phyloP scores from a whole-genome alignment of 1,139 yeast genomes.

The Diutina scorzettiae region DNA sequence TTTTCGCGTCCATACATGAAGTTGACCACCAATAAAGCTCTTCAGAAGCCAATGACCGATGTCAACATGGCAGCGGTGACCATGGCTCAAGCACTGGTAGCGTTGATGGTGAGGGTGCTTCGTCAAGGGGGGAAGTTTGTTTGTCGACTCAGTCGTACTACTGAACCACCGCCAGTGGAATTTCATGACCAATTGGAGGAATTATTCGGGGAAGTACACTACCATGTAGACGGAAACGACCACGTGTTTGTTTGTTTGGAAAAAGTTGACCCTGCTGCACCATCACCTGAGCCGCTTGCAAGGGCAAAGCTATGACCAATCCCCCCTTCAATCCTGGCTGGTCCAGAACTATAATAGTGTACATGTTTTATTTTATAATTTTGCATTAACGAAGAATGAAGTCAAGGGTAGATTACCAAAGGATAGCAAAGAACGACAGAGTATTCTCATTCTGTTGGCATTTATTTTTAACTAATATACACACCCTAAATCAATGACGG shows the following conservation, averaged over 20 bases:
- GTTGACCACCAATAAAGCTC: conserved; percentile 15
- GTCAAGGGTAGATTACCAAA: no score
- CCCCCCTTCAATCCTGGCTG: no score
- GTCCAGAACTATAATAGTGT: no score
- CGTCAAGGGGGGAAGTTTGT: conserved; percentile 62
- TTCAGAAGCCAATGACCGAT: conserved; percentile 17
- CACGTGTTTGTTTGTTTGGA: conserved; percentile 38
- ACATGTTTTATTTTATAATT: no score
- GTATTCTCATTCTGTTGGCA: not conserved
- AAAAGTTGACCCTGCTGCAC: conserved; percentile 30
- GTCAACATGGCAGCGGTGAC: conserved; percentile 33
- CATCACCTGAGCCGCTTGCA: not conserved
- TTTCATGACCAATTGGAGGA: not conserved
- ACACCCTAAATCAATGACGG: conserved; percentile 1
- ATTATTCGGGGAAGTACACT: not conserved
- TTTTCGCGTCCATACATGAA: conserved; percentile 58
- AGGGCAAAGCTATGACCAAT: not conserved
- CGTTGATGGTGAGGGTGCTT: conserved; percentile 58
- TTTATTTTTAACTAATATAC: not conserved
- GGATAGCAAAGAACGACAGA: not conserved
- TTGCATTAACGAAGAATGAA: no score
- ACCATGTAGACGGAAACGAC: not conserved
- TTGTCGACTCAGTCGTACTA: conserved; percentile 46
- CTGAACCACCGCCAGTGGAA: conserved; percentile 32
- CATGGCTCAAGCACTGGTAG: conserved; percentile 81